phyloP scores from a whole-genome alignment of 2,329 filamentous ascomycete species.

The Diaporthe batatas region DNA sequence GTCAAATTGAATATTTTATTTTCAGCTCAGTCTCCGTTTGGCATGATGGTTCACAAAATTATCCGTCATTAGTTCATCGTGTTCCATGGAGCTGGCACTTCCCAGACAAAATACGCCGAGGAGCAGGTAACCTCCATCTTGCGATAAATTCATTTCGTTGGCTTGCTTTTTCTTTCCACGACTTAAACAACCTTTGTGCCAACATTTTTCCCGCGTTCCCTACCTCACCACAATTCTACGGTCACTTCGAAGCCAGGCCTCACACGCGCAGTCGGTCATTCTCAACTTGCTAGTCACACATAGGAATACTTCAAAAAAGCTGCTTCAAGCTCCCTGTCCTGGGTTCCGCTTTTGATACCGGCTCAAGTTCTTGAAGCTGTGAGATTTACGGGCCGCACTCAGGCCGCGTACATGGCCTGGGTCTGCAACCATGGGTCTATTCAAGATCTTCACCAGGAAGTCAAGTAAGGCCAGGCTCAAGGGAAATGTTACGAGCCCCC shows the following conservation, averaged over 20 bases:
- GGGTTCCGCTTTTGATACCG: neutral
- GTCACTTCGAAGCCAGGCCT: neutral
- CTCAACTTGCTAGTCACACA: neutral
- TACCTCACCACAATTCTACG: neutral
- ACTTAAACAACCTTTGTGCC: conserved; percentile 7
- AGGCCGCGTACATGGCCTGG: conserved; percentile 25
- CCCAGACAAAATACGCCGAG: neutral
- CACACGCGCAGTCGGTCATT: neutral
- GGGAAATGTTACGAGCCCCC: neutral
- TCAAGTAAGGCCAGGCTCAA: conserved; percentile 42
- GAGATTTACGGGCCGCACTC: neutral
- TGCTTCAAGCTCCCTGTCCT: neutral
- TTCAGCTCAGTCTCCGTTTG: neutral
- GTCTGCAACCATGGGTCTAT: conserved; percentile 51
- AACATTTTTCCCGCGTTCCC: neutral
- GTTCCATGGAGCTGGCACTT: conserved; percentile 18
- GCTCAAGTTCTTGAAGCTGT: neutral
- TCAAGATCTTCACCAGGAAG: conserved; percentile 52
- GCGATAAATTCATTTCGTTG: neutral
- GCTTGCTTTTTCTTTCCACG: conserved; percentile 19
- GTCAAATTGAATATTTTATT: neutral
- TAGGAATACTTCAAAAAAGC: neutral
- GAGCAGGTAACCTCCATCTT: neutral
- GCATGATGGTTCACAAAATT: conserved; percentile 24
- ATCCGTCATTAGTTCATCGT: conserved; percentile 3